phyloP scores from a whole-genome alignment of 139 green algal species.

The Chlorella sp. region DNA sequence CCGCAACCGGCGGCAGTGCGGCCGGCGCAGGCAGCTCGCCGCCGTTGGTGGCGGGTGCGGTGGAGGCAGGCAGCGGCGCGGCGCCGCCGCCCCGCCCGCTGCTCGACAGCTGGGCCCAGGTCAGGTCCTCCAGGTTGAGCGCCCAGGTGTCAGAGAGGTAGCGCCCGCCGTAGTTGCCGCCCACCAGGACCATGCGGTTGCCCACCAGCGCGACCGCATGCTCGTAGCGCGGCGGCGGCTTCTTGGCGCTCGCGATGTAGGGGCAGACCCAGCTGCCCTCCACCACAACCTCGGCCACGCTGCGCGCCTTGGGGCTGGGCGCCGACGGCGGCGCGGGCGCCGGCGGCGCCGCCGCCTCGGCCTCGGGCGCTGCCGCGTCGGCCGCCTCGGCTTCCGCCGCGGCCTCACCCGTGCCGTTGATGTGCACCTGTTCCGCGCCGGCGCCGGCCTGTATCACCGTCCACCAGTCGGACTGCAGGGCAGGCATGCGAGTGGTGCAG shows the following conservation, averaged over 20 bases:
- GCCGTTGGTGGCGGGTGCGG: not conserved
- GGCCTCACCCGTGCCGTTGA: not conserved
- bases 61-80: constrained; percentile 11
- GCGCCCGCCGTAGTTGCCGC: constrained; percentile 84
- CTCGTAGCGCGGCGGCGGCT: constrained; percentile 77
- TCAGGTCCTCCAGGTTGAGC: constrained; percentile 74
- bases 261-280: constrained; percentile 47
- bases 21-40: constrained; percentile 5
- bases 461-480: constrained; percentile 57
- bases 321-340: not conserved
- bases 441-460: not conserved
- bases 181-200: constrained; percentile 74
- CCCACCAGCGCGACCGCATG: constrained; percentile 75
- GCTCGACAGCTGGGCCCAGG: constrained; percentile 57
- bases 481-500: no score
- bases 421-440: not conserved
- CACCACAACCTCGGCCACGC: constrained; percentile 46
- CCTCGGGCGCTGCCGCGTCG: not conserved
- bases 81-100: not conserved
- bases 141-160: constrained; percentile 88
- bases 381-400: not conserved
- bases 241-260: constrained; percentile 33
- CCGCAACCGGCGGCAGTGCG: constrained; percentile 57
- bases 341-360: not conserved
- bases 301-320: constrained; percentile 14